Evolutionary conservation across 441 rosid species (phyloP).

Genomic region (Macaranga tanarius): DNA sequence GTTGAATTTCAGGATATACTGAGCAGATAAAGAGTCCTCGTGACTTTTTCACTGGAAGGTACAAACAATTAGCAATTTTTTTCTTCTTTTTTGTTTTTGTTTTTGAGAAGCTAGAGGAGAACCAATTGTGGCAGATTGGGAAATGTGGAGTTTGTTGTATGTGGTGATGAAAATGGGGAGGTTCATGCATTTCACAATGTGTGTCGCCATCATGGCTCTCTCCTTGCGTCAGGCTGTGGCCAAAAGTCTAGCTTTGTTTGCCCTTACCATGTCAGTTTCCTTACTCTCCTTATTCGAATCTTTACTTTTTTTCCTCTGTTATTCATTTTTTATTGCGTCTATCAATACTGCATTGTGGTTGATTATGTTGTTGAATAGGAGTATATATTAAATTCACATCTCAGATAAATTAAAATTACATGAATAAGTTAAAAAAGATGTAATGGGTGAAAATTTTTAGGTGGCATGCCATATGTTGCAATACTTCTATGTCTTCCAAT

Average conservation of each 20-base stretch:
- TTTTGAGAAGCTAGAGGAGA: conserved; percentile 4
- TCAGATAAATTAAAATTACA: too few species aligned
- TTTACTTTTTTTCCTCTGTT: not conserved
- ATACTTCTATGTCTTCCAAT: too few species aligned
- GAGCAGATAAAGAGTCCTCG: conserved; percentile 64
- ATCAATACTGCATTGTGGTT: too few species aligned
- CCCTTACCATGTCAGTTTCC: conserved; percentile 78
- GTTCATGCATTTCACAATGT: conserved; percentile 80
- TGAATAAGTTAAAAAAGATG: too few species aligned
- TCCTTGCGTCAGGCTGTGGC: conserved; percentile 76
- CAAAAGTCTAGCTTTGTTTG: conserved; percentile 77
- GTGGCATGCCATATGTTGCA: too few species aligned
- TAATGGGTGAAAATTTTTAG: too few species aligned
- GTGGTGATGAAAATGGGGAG: conserved; percentile 66
- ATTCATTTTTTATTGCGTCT: too few species aligned
- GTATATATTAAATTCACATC: not conserved
- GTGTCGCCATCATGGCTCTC: conserved; percentile 87
- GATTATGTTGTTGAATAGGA: too few species aligned
- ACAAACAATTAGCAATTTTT: not conserved
- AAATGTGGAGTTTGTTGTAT: conserved; percentile 68
- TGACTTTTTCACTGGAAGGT: conserved; percentile 79
- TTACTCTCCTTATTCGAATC: too few species aligned
- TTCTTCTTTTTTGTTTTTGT: not conserved
- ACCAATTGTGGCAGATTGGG: conserved; percentile 54
- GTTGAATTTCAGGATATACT: conserved; percentile 48